These are phyloP conservation scores for Pichia nanzhaoensis DNA, from an alignment of 805 yeast species.

Conservation along the genomic window DNA sequence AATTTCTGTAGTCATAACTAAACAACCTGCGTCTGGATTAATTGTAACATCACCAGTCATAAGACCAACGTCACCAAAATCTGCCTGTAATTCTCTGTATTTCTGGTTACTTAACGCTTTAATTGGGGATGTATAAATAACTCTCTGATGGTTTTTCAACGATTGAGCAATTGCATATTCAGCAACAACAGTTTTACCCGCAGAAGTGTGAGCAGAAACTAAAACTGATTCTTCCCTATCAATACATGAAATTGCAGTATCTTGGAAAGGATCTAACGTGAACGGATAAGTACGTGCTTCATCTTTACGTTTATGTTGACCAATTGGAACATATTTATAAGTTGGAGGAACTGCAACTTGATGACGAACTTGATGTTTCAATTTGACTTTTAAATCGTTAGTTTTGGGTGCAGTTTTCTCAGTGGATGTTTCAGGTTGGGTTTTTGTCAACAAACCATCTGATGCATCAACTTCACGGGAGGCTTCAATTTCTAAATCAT, in stretches of 20 bases:
- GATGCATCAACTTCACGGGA: conserved; percentile 83
- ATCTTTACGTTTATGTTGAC: conserved; percentile 68
- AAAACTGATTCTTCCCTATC: conserved; percentile 91
- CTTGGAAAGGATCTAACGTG: conserved; percentile 94
- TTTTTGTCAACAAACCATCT: conserved; percentile 48
- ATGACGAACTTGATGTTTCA: conserved; percentile 92
- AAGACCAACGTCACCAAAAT: conserved; percentile 68
- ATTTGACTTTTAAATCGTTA: conserved; percentile 22
- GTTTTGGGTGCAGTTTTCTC: not conserved
- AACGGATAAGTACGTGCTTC: conserved; percentile 93
- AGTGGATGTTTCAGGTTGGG: conserved; percentile 8
- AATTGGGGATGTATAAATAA: conserved; percentile 90
- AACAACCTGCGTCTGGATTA: conserved; percentile 91
- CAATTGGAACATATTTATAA: conserved; percentile 80
- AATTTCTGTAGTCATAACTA: conserved; percentile 97
- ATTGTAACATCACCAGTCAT: conserved; percentile 98
- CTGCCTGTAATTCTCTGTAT: conserved; percentile 55
- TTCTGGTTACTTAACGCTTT: conserved; percentile 89
- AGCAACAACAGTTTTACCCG: conserved; percentile 96
- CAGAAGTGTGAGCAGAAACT: conserved; percentile 96
- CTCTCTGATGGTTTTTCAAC: conserved; percentile 85
- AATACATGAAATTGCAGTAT: conserved; percentile 91
- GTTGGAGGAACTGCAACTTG: conserved; percentile 96
- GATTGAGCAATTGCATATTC: conserved; percentile 97
- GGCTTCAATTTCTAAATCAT: conserved; percentile 82